Evolutionary conservation across 2,329 filamentous ascomycete species (phyloP), one percentile per base, ranked within the genome.

Genomic region (Pseudogymnoascus sp.): DNA sequence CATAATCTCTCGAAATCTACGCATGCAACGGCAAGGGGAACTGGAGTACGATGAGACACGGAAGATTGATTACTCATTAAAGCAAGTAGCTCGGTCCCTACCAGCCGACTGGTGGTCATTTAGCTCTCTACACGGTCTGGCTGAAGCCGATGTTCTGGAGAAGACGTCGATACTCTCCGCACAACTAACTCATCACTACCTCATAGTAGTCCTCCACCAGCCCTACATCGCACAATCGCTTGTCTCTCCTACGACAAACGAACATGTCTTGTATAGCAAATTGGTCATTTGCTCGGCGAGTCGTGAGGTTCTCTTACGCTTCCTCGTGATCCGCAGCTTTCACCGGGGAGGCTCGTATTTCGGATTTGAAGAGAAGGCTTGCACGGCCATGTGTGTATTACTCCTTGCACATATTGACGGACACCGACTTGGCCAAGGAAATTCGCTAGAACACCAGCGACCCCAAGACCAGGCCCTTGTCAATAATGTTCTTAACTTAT

Each of bases 101-200:
- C 67, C 67, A n/a, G 47, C 60, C 3, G 51, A 42, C 1, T 69
- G 66, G 67, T 40, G 26, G 12, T 8, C 62, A 66, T 26, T 37
- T 37, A 37, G 36, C 36, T 37, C 36, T 37, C 36, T 37, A 37
- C 36, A 37, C 1, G 36, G 12, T 37, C 36, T 37, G n/a, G 36
- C 12, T 37, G 36, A n/a, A 37, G 36, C 12, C 36, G 36, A 37
- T 37, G 36, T 63, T n/a, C 60, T 62, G 29, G 64, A 67, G 51
- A 65, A 29, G n/a, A 67, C 67, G 1, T 60, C 34, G 6, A 68
- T 61, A n/a, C 37, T 71, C 18, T 59, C 65, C 11, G 21, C 64
- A 11, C 69, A 71, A 34, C 66, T 68, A 47, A 69, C 70, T 42
- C 69, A 71, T 18, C 64, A 69, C 31, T 71, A 70, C 47, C 54